These are phyloP conservation scores for Phytophthora macrochlamydospora DNA, from an alignment of 352 stramenopile species.

Conservation along the genomic window DNA sequence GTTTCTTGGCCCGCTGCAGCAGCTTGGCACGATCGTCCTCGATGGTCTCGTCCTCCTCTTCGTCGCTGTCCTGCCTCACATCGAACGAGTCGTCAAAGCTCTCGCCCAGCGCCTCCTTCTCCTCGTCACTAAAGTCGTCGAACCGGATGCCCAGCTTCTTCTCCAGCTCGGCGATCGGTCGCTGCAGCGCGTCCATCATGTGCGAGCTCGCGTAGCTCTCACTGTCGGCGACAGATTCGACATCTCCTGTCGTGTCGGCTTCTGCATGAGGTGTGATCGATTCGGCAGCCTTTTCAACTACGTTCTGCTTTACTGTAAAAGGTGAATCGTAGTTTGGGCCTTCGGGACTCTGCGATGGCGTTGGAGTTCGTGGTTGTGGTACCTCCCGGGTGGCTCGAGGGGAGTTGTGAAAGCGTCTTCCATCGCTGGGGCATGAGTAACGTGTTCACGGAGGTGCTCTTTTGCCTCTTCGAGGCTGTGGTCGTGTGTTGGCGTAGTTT, in stretches of 20 bases:
- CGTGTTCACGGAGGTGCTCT: background rate
- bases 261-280: background rate
- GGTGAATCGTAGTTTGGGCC: constrained; percentile 4
- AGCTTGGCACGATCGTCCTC: constrained; percentile 54
- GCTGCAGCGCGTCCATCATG: constrained; percentile 48
- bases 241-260: background rate
- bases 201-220: constrained; percentile 28
- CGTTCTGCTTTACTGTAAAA: constrained; percentile 2
- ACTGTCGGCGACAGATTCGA: constrained; percentile 19
- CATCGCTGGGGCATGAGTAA: background rate
- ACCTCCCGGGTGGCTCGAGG: background rate
- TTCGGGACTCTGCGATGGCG: background rate
- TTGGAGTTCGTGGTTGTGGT: background rate
- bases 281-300: background rate
- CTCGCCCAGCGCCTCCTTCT: constrained; percentile 49
- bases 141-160: constrained; percentile 71
- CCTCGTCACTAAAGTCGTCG: constrained; percentile 62
- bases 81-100: constrained; percentile 31
- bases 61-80: constrained; percentile 38
- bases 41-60: constrained; percentile 52
- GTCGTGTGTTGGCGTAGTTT: background rate
- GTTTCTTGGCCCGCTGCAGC: constrained; percentile 51
- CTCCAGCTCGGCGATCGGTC: constrained; percentile 75
- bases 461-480: background rate
- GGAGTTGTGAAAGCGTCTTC: background rate